Conservation (phyloP, 441 rosid genomes). For the Theobroma grandiflorum region DNA sequence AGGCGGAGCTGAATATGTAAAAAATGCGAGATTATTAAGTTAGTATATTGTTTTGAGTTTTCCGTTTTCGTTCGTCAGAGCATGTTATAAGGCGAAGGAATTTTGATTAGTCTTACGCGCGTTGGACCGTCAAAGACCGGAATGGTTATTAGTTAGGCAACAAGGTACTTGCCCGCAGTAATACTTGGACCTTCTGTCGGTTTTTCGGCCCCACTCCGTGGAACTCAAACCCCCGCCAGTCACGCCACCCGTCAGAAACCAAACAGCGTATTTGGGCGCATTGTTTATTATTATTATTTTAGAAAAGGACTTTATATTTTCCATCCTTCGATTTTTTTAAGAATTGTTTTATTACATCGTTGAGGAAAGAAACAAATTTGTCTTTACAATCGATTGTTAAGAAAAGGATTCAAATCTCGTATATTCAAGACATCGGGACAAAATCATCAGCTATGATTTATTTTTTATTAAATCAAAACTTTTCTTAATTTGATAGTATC, state of each 20-base stretch:
- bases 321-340: too few species aligned
- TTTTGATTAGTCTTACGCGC: background rate
- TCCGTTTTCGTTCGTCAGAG: background rate
- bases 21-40: too few species aligned
- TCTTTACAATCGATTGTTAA: too few species aligned
- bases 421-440: too few species aligned
- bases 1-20: background rate
- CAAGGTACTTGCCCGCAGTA: background rate
- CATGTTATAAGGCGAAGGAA: background rate
- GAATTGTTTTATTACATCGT: too few species aligned
- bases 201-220: background rate
- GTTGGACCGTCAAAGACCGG: constrained; percentile 11
- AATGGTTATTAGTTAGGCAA: background rate
- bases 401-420: too few species aligned
- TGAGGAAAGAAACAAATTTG: too few species aligned
- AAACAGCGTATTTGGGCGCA: background rate
- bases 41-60: background rate
- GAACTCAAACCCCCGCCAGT: background rate
- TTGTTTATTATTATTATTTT: background rate
- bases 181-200: background rate
- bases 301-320: too few species aligned
- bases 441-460: too few species aligned
- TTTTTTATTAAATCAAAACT: too few species aligned
- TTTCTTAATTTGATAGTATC: too few species aligned
- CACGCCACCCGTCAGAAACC: constrained; percentile 19